These are phyloP conservation scores for Pichia cactophila DNA, from an alignment of 1,139 yeast species.

Conservation along the genomic window DNA sequence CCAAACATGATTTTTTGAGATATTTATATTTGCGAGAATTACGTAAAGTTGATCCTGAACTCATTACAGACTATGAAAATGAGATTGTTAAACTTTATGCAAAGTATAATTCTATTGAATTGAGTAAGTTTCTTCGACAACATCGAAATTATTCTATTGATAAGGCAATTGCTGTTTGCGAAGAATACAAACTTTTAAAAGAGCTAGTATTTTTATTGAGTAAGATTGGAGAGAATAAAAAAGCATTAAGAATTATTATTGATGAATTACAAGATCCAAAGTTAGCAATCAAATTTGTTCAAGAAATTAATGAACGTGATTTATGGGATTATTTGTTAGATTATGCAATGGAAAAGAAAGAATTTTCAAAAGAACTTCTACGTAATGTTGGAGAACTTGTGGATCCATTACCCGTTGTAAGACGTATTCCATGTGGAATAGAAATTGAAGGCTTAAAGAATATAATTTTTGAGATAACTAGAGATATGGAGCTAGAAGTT, in stretches of 20 bases:
- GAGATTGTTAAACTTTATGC: slow-evolving; percentile 59
- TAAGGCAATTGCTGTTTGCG: slow-evolving; percentile 59
- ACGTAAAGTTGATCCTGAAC: slow-evolving; percentile 44
- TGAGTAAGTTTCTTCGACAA: slow-evolving; percentile 49
- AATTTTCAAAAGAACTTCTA: slow-evolving; percentile 65
- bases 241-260: slow-evolving; percentile 70
- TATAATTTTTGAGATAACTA: slow-evolving; percentile 55
- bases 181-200: slow-evolving; percentile 42
- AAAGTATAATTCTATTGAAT: slow-evolving; percentile 44
- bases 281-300: slow-evolving; percentile 76
- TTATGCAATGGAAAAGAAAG: slow-evolving; percentile 65
- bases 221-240: slow-evolving; percentile 69
- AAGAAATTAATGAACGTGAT: slow-evolving; percentile 60
- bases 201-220: slow-evolving; percentile 82
- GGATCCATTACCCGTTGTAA: slow-evolving; percentile 62
- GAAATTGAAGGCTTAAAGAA: slow-evolving; percentile 58
- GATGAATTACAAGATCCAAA: slow-evolving; percentile 72
- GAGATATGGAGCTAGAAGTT: slow-evolving; percentile 55
- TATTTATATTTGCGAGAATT: slow-evolving; percentile 56
- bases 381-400: slow-evolving; percentile 61
- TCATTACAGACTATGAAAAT: slow-evolving; percentile 54
- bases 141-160: slow-evolving; percentile 60
- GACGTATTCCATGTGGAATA: slow-evolving; percentile 54
- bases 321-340: slow-evolving; percentile 72
- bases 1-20: slow-evolving; percentile 40